A percentile compares a stretch with the other conserved stretches of the same genome.
phyloP scores from a whole-genome alignment of 2,329 filamentous ascomycete genomes.

The Paecilomyces variotii region DNA sequence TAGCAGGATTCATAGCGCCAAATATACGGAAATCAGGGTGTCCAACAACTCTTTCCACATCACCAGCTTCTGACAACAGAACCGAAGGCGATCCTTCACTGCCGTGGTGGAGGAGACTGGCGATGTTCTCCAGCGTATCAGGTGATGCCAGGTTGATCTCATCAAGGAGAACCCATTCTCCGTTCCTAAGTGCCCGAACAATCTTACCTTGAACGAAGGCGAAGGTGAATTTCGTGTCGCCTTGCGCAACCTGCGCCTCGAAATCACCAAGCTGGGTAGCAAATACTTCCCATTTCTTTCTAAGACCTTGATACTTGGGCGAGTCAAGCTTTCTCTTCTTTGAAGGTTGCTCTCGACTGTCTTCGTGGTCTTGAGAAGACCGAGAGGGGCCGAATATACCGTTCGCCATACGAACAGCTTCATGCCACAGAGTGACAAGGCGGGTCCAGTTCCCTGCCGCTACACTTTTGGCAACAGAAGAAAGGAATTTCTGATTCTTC shows the following conservation, averaged over 20 bases:
- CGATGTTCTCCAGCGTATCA: conserved; percentile 89
- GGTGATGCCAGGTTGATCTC: conserved; percentile 95
- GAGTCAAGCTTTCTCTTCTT: conserved; percentile 63
- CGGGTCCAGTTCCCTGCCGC: conserved; percentile 80
- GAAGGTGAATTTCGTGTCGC: conserved; percentile 76
- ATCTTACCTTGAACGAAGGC: conserved; percentile 95
- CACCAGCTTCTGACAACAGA: conserved; percentile 84
- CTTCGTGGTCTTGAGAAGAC: conserved; percentile 32
- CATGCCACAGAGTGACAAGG: conserved; percentile 76
- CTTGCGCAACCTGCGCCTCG: conserved; percentile 65
- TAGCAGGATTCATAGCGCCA: conserved; percentile 97
- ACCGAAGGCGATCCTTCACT: conserved; percentile 68
- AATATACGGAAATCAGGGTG: conserved; percentile 94
- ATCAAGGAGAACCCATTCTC: conserved; percentile 93
- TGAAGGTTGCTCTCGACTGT: conserved; percentile 50
- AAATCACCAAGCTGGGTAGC: conserved; percentile 66
- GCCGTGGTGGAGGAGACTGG: conserved; percentile 72
- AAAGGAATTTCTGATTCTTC: conserved; percentile 80
- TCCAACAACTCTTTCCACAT: conserved; percentile 79
- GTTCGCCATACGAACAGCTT: conserved; percentile 81
- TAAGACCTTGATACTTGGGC: conserved; percentile 45
- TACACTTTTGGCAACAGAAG: conserved; percentile 70
- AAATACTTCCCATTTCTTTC: conserved; percentile 75
- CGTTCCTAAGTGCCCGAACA: conserved; percentile 89
- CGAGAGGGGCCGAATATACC: conserved; percentile 54